Evolutionary conservation across 1,284 basidiomycete genomes (phyloP).

Genomic region (Cystobasidium slooffiae): DNA sequence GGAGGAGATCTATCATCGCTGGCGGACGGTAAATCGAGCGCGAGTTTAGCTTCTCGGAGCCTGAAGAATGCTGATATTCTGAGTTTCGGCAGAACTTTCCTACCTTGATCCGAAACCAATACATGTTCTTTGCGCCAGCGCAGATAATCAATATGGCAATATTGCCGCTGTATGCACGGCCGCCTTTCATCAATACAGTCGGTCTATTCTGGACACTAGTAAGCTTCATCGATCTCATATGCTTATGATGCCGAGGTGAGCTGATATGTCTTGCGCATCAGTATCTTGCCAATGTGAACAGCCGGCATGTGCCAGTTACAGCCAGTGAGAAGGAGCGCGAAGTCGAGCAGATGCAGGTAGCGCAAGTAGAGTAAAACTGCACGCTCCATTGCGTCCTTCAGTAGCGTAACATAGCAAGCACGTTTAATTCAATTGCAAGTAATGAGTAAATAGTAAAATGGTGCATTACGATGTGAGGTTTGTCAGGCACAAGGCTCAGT

Average conservation of each 20-base stretch:
- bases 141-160: conserved; percentile 51
- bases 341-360: conserved; percentile 12
- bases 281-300: conserved; percentile 31
- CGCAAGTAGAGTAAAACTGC: conserved; percentile 13
- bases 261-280: background rate
- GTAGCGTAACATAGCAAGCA: too few relatives aligned
- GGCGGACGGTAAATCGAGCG: conserved; percentile 25
- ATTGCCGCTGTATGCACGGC: conserved; percentile 52
- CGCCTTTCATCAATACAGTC: conserved; percentile 52
- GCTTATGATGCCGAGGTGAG: background rate
- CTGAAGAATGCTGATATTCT: background rate
- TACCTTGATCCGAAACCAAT: conserved; percentile 44
- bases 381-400: too few relatives aligned
- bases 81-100: conserved; percentile 30
- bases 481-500: too few relatives aligned
- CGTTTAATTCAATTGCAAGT: too few relatives aligned
- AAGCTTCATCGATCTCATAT: background rate
- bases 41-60: conserved; percentile 41
- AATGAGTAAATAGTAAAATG: too few relatives aligned
- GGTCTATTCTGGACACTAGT: conserved; percentile 46
- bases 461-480: too few relatives aligned
- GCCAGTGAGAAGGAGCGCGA: conserved; percentile 12
- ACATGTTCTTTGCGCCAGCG: conserved; percentile 49
- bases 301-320: conserved; percentile 22
- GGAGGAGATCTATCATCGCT: conserved; percentile 44